Percentiles rank a stretch among this genome's conserved stretches.
These are phyloP conservation scores for Piper longum DNA, from an alignment of 164 flowering plant species.

Conservation along the genomic window DNA sequence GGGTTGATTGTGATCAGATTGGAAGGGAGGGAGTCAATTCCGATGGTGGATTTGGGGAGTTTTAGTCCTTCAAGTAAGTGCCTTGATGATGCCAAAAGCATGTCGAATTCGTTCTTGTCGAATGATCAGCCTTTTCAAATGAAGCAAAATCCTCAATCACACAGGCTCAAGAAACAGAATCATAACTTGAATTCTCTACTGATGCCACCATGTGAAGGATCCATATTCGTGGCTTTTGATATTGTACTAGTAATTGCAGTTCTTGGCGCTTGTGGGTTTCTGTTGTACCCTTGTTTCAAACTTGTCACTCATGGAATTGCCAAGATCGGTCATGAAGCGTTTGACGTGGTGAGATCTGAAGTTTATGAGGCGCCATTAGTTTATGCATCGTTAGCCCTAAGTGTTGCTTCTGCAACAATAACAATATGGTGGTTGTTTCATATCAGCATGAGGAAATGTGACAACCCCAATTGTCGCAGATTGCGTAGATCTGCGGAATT, in stretches of 20 bases:
- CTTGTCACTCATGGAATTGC: conserved; percentile 12
- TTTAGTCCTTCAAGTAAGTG: conserved; percentile 8
- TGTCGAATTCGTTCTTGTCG: conserved; percentile 12
- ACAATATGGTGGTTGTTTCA: conserved; percentile 34
- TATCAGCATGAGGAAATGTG: conserved; percentile 37
- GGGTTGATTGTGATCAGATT: background rate
- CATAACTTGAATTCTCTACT: conserved; percentile 19
- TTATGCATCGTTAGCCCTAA: conserved; percentile 44
- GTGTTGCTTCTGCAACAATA: conserved; percentile 28
- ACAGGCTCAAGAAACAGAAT: conserved; percentile 19
- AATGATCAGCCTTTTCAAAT: conserved; percentile 7
- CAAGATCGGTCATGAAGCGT: conserved; percentile 16
- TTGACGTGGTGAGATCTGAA: conserved; percentile 30
- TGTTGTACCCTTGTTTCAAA: conserved; percentile 48
- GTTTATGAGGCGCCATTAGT: conserved; percentile 38
- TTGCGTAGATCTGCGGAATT: conserved; percentile 71
- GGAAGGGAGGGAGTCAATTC: conserved; percentile 1
- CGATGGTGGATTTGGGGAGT: conserved; percentile 14
- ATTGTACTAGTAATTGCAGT: conserved; percentile 58
- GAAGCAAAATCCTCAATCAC: conserved; percentile 10
- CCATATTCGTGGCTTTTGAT: conserved; percentile 54
- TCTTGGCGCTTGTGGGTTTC: conserved; percentile 50
- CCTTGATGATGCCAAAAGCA: conserved; percentile 2
- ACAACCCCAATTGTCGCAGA: conserved; percentile 60
- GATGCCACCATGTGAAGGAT: conserved; percentile 34